Evolutionary conservation across 305 asterid species (phyloP).

Genomic region (Plantago rigida): DNA sequence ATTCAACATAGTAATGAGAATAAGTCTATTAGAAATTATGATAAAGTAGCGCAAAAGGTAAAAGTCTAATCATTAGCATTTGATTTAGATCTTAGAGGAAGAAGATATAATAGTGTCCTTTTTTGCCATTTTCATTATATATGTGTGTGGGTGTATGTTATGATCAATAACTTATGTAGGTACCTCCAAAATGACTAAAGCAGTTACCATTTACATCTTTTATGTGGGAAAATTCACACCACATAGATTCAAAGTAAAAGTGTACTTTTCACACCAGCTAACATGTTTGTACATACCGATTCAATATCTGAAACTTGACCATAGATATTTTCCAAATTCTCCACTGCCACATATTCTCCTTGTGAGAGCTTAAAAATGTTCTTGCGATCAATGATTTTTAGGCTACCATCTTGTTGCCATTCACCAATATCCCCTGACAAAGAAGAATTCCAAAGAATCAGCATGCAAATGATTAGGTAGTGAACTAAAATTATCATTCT

Average conservation of each 20-base stretch:
- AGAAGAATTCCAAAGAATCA: conserved; percentile 15
- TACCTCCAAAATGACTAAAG: too few relatives aligned
- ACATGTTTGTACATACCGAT: conserved; percentile 41
- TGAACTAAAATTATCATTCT: conserved; percentile 10
- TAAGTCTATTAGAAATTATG: too few relatives aligned
- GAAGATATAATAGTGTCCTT: too few relatives aligned
- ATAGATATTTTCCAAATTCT: conserved; percentile 79
- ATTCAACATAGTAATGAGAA: not conserved
- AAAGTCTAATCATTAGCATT: too few relatives aligned
- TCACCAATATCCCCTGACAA: conserved; percentile 82
- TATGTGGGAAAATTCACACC: too few relatives aligned
- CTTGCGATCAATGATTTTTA: conserved; percentile 84
- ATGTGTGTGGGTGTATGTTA: too few relatives aligned
- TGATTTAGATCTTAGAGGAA: too few relatives aligned
- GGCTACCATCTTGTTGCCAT: conserved; percentile 83
- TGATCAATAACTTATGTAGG: too few relatives aligned
- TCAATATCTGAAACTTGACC: conserved; percentile 54
- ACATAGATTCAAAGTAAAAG: too few relatives aligned
- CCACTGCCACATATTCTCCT: conserved; percentile 97
- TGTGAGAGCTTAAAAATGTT: conserved; percentile 90
- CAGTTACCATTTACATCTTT: too few relatives aligned
- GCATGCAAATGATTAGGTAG: conserved; percentile 14
- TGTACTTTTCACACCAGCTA: not conserved
- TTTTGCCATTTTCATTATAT: too few relatives aligned
- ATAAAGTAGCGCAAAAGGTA: too few relatives aligned